Evolutionary conservation across 176 grass and related monocot species (phyloP).

Genomic region (Thinopyrum elongatum): DNA sequence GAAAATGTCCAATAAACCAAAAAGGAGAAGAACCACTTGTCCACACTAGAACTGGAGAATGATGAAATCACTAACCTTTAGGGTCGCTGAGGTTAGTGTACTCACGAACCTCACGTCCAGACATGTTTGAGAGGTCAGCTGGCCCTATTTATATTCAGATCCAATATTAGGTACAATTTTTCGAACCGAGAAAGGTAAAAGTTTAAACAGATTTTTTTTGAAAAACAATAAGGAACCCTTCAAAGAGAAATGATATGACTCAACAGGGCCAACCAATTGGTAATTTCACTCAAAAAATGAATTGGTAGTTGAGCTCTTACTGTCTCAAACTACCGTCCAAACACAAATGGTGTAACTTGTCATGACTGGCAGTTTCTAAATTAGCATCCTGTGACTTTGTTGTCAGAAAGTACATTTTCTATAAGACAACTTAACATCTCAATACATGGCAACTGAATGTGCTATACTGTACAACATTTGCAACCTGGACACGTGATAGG

Average conservation of each 20-base stretch:
- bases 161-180: not conserved
- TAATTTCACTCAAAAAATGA: not conserved
- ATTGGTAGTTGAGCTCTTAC: not conserved
- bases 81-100: conserved; percentile 99
- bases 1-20: not conserved
- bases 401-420: too few species aligned
- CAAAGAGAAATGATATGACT: not conserved
- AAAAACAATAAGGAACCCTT: not conserved
- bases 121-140: conserved; percentile 44
- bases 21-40: not conserved
- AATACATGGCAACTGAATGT: too few species aligned
- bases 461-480: too few species aligned
- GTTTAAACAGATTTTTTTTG: not conserved
- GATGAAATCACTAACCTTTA: conserved; percentile 55
- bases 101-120: conserved; percentile 91
- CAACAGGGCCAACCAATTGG: not conserved
- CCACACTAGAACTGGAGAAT: not conserved
- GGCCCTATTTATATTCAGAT: not conserved
- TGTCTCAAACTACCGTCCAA: not conserved
- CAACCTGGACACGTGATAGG: too few species aligned
- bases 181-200: not conserved
- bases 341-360: not conserved
- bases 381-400: not conserved
- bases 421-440: too few species aligned
- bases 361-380: not conserved